Evolutionary conservation across 1,139 yeast species (phyloP).

Genomic region (Saccharomycopsis crataegensis): DNA sequence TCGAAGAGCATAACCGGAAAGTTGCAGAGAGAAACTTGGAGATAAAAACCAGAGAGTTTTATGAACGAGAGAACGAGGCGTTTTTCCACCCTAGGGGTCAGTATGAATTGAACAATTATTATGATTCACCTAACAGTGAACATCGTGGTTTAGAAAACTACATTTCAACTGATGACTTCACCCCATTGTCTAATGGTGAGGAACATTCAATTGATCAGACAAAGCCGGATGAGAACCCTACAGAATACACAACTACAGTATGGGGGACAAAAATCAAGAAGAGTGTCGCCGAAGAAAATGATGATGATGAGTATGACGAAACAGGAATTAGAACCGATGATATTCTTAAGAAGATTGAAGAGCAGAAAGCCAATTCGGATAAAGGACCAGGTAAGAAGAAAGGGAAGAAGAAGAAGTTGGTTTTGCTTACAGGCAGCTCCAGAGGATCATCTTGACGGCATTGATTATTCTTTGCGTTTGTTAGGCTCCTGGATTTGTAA

Average conservation of each 20-base stretch:
- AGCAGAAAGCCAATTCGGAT: constrained; percentile 31
- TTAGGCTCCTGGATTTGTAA: too few relatives aligned
- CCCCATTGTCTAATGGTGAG: not conserved
- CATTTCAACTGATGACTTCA: constrained; percentile 28
- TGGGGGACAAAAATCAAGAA: constrained; percentile 57
- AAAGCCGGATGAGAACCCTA: constrained; percentile 15
- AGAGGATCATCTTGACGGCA: not conserved
- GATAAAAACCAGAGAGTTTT: constrained; percentile 46
- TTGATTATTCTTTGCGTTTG: not conserved
- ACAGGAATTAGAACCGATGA: constrained; percentile 41
- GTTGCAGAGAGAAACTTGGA: constrained; percentile 61
- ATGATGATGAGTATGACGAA: constrained; percentile 30
- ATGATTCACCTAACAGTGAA: constrained; percentile 28
- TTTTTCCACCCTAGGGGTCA: constrained; percentile 22
- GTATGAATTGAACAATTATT: not conserved
- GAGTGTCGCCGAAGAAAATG: constrained; percentile 20
- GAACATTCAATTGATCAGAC: too few relatives aligned
- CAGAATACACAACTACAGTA: constrained; percentile 34
- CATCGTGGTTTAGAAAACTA: constrained; percentile 24
- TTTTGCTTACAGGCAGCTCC: constrained; percentile 22
- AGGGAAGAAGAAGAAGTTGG: constrained; percentile 34
- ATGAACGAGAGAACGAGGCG: constrained; percentile 45
- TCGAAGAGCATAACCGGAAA: constrained; percentile 51
- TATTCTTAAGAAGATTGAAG: constrained; percentile 41
- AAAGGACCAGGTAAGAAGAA: constrained; percentile 24